Evolutionary conservation across 116 monocot genomes (phyloP), one percentile per base, ranked within the genome.

Genomic region (Posidonia oceanica): DNA sequence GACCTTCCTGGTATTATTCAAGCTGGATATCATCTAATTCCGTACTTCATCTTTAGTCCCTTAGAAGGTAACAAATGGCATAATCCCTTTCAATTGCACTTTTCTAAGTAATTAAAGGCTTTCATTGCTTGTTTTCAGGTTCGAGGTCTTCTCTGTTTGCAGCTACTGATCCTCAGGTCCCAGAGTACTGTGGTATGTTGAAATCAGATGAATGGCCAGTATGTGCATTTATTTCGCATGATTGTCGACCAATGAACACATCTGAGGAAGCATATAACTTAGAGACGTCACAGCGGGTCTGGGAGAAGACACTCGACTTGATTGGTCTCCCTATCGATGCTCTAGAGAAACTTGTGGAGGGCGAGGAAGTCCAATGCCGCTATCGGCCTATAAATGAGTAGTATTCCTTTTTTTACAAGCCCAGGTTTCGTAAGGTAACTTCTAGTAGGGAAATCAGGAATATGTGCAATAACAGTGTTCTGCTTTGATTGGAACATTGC

Each of bases 171-270:
- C 87, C 96, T 13, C 91, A 96, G 72, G 77, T 91, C 29, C 83
- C 74, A 18, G 96, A 96, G n/a, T 96, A 96, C 76, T 87, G 91
- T 59, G 82, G 70, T 37, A 57, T 79, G 56, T 53, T 96, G 69
- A 96, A 89, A 75, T 70, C 81, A 1, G 91, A 96, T 61, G 89
- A 96, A 63, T 91, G 96, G 96, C 96, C 96, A 13, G 88, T 86
- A 38, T 96, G 91, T 63, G 74, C 96, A 21, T 96, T 77, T 66
- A 81, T 96, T 37, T 81, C 86, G 0, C 76, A 83, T 12, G 91
- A 96, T 36, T 96, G 91, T 55, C 83, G 91, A 10, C 96, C 96
- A 15, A 80, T 75, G 67, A 96, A 96, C 72, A 72, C 85, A 36
- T 96, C 91, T 0, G 89, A 96, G 67, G 96, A 96, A 84, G 81